phyloP scores from a whole-genome alignment of 2,329 filamentous ascomycete species.

The Hypoxylon sp. region DNA sequence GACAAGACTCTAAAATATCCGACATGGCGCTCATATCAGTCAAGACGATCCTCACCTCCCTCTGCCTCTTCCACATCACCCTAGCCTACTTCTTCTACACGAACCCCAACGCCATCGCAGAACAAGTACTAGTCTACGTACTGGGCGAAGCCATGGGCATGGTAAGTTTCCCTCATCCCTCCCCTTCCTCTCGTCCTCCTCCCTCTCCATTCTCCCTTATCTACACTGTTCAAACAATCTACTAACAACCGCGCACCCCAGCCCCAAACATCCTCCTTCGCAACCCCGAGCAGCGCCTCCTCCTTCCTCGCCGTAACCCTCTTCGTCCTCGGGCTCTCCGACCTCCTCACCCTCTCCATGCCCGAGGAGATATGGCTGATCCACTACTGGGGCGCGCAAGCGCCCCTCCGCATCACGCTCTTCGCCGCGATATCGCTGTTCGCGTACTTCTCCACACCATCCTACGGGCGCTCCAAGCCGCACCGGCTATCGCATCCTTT shows the following conservation, averaged over 20 bases:
- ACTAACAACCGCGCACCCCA: constrained; percentile 52
- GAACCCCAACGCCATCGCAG: constrained; percentile 78
- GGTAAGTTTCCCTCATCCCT: constrained; percentile 63
- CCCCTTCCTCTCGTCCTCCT: neutral
- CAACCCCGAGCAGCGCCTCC: constrained; percentile 77
- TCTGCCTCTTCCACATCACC: constrained; percentile 88
- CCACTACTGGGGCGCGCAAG: constrained; percentile 77
- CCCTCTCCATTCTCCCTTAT: neutral
- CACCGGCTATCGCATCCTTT: constrained; percentile 56
- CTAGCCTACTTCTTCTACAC: constrained; percentile 87
- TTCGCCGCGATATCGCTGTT: constrained; percentile 69
- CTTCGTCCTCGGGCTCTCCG: constrained; percentile 71
- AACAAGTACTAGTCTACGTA: constrained; percentile 85
- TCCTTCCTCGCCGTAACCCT: constrained; percentile 81
- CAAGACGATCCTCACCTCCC: constrained; percentile 82
- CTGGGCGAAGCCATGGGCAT: constrained; percentile 88
- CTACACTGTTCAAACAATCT: neutral
- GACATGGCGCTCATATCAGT: constrained; percentile 86
- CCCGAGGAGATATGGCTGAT: constrained; percentile 76
- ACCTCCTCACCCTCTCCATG: constrained; percentile 76
- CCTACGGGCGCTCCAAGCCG: constrained; percentile 36
- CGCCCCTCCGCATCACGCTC: constrained; percentile 69
- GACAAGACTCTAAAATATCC: constrained; percentile 42
- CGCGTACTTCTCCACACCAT: constrained; percentile 62
- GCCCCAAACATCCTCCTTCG: constrained; percentile 78